phyloP scores from a whole-genome alignment of 23 red algal genomes.

The Gracilaria gracilis region DNA sequence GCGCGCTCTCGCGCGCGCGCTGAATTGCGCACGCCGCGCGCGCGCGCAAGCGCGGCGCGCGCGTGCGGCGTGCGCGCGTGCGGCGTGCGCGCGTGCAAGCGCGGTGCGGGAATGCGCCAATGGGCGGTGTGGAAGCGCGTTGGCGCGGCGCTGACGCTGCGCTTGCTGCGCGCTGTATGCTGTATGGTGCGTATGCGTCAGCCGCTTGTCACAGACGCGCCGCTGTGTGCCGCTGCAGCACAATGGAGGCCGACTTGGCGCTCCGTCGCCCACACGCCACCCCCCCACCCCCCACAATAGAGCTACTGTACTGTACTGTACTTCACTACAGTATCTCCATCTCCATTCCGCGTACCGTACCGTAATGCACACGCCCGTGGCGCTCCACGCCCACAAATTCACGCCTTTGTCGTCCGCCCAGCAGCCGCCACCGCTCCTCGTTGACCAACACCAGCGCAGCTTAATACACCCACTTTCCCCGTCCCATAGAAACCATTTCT shows the following conservation, averaged over 20 bases:
- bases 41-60: neutral
- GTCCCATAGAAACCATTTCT: neutral
- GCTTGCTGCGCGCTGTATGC: neutral
- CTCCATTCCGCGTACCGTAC: too few species aligned
- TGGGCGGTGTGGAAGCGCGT: neutral
- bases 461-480: too few species aligned
- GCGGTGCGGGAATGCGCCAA: neutral
- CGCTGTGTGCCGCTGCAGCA: neutral
- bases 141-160: neutral
- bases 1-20: neutral
- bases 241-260: too few species aligned
- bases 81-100: neutral
- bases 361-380: too few species aligned
- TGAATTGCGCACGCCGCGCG: conserved; percentile 11
- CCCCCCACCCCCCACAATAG: too few species aligned
- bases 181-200: neutral
- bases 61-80: neutral
- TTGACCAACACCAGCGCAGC: too few species aligned
- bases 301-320: too few species aligned
- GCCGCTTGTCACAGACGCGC: neutral
- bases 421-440: too few species aligned
- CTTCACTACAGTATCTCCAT: too few species aligned
- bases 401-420: too few species aligned
- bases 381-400: too few species aligned
- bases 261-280: too few species aligned